These are phyloP conservation scores for Claviceps paspali DNA, from an alignment of 2,329 filamentous ascomycete genomes.

Conservation along the genomic window DNA sequence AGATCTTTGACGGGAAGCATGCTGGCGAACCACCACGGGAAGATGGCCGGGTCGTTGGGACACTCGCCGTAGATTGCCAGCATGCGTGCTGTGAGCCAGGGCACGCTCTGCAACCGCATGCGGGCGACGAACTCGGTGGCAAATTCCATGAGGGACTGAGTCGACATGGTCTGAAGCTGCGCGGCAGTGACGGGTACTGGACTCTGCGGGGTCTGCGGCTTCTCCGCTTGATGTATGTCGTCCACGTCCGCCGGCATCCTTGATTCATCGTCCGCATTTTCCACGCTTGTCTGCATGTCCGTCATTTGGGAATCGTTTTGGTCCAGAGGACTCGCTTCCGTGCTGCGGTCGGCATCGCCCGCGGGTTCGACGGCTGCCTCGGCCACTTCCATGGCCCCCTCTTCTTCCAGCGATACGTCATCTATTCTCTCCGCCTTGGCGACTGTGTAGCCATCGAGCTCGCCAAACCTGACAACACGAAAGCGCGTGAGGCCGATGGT, in stretches of 20 bases:
- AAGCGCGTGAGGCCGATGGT: constrained; percentile 66
- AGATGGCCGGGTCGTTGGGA: constrained; percentile 58
- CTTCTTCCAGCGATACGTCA: constrained; percentile 67
- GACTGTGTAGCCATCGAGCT: constrained; percentile 62
- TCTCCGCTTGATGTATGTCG: neutral
- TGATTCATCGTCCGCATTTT: neutral
- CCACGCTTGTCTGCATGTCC: neutral
- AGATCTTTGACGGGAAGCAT: constrained; percentile 62
- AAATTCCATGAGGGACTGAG: constrained; percentile 51
- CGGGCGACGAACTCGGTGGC: constrained; percentile 51
- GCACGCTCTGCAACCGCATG: constrained; percentile 53
- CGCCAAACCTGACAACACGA: constrained; percentile 46
- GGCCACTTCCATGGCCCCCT: constrained; percentile 58
- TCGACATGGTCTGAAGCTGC: constrained; percentile 39
- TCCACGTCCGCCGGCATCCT: neutral
- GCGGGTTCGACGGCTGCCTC: constrained; percentile 27
- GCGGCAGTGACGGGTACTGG: neutral
- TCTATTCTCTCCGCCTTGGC: constrained; percentile 64
- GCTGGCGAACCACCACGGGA: constrained; percentile 84
- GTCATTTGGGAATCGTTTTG: neutral
- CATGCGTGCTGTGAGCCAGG: constrained; percentile 61
- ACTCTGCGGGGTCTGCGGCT: neutral
- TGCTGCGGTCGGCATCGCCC: too few species aligned
- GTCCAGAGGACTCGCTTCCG: too few species aligned
- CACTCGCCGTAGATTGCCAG: constrained; percentile 62